Evolutionary conservation across 192 early-diverging fungal genomes (phyloP).

Genomic region (Rhizophagus sp.): DNA sequence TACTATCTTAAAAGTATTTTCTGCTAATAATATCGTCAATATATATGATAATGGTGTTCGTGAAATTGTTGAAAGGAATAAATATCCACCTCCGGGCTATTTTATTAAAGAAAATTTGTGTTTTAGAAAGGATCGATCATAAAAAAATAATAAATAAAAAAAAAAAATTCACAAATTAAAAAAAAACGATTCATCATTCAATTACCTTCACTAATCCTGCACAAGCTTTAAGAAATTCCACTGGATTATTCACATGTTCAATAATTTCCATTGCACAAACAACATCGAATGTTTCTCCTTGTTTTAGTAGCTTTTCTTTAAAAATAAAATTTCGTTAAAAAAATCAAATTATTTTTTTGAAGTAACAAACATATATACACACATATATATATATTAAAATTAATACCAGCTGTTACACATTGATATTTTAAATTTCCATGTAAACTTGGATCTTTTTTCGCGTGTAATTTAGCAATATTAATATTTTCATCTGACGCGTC

Average conservation of each 20-base stretch:
- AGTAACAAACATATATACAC: too few species aligned
- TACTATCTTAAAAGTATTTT: slow-evolving; percentile 76
- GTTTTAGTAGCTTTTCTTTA: slow-evolving; percentile 61
- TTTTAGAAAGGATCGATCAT: neutral
- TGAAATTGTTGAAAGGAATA: slow-evolving; percentile 92
- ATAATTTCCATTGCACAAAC: slow-evolving; percentile 90
- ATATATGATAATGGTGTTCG: slow-evolving; percentile 75
- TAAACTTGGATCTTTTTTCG: slow-evolving; percentile 66
- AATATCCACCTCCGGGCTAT: slow-evolving; percentile 59
- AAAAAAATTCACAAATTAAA: neutral
- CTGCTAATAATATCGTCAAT: slow-evolving; percentile 80
- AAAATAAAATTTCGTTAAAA: neutral
- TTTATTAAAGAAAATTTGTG: neutral
- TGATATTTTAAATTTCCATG: slow-evolving; percentile 59
- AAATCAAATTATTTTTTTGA: too few species aligned
- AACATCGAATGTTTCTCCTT: slow-evolving; percentile 66
- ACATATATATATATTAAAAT: too few species aligned
- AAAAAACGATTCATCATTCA: neutral
- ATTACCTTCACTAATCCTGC: slow-evolving; percentile 63
- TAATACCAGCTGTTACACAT: slow-evolving; percentile 63
- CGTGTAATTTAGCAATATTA: slow-evolving; percentile 74
- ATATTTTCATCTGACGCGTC: slow-evolving; percentile 90
- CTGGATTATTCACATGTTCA: slow-evolving; percentile 85
- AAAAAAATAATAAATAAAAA: neutral
- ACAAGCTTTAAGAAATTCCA: slow-evolving; percentile 69